These are phyloP conservation scores for Gracilaria domingensis DNA, from an alignment of 23 red algal species.

Conservation along the genomic window DNA sequence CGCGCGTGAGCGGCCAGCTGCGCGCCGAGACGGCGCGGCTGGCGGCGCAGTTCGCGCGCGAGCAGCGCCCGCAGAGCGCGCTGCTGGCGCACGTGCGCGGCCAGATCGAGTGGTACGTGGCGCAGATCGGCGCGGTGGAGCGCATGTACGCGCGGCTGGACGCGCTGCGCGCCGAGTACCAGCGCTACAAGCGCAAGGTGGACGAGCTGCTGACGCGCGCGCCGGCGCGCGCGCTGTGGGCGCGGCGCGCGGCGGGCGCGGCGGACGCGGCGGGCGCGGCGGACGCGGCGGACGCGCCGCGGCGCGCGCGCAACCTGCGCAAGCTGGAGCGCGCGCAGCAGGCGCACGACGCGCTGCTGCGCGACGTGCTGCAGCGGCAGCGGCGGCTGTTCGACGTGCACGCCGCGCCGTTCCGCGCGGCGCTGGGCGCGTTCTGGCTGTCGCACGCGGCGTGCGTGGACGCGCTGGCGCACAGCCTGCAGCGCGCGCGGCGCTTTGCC, in stretches of 20 bases:
- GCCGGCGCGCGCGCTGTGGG: neutral
- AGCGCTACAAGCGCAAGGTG: constrained; percentile 3
- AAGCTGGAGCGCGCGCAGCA: neutral
- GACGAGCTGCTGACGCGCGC: neutral
- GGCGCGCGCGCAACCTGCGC: neutral
- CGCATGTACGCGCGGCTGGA: neutral
- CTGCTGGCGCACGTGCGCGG: neutral
- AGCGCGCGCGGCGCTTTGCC: neutral
- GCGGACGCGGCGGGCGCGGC: neutral
- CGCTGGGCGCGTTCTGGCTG: constrained; percentile 20
- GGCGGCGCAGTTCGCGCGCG: neutral
- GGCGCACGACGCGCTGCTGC: neutral
- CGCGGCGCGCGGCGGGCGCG: neutral
- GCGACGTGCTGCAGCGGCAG: neutral
- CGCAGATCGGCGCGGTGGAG: neutral
- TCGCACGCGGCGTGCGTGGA: neutral
- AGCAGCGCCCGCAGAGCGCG: neutral
- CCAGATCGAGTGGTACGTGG: neutral
- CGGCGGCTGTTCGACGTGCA: neutral
- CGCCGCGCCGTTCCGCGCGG: constrained; percentile 9
- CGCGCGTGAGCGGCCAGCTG: neutral
- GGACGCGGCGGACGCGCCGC: neutral
- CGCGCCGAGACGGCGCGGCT: neutral
- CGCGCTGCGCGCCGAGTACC: neutral
- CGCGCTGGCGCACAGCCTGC: neutral